These are phyloP conservation scores for fission yeast (Schizosaccharomyces pombe) DNA, from an alignment of 805 yeast genomes.

Conservation along the genomic window DNA sequence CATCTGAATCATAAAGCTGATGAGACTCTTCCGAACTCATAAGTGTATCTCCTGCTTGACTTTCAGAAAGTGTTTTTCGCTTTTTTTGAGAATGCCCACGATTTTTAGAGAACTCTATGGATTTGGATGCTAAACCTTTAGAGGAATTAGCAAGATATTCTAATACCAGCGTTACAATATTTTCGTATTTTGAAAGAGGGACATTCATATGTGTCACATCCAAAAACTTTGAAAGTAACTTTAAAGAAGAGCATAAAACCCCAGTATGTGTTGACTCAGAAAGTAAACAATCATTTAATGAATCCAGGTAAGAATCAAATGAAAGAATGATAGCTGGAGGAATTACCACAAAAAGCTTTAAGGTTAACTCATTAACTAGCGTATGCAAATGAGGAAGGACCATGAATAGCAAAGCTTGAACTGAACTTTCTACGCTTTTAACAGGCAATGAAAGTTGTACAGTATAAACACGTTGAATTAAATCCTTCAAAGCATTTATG, in stretches of 20 bases:
- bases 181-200: background rate
- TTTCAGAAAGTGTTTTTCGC: background rate
- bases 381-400: background rate
- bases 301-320: background rate
- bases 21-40: background rate
- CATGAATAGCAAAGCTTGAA: background rate
- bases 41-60: background rate
- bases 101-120: background rate
- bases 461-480: background rate
- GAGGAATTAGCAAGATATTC: background rate
- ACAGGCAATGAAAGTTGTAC: background rate
- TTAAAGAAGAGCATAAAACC: background rate
- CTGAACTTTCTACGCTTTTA: background rate
- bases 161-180: background rate
- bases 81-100: background rate
- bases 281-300: background rate
- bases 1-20: background rate
- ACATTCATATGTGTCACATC: background rate
- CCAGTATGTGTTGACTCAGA: background rate
- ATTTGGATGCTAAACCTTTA: background rate
- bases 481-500: background rate
- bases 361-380: background rate
- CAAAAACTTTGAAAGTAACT: background rate
- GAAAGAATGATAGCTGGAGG: background rate
- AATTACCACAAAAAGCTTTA: background rate